Base-by-base conservation (phyloP, 2,329 filamentous ascomycete genomes). In the Emergomyces orientalis region DNA sequence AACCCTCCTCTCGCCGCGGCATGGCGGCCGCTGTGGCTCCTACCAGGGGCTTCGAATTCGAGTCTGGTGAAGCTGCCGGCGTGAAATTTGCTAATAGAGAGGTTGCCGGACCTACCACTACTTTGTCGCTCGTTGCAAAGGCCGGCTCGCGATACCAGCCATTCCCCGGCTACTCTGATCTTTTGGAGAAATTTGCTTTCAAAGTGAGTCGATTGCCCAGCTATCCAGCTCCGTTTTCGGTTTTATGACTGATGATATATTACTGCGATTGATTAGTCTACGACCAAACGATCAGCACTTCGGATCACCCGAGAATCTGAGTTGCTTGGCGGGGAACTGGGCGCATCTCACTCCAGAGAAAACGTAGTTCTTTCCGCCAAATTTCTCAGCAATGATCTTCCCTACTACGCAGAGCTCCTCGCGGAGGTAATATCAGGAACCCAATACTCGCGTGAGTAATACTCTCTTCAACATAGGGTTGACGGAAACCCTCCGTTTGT, bases 371-470 rank as follows among this genome's bases (percentile, higher is more conserved):
- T 99, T 73, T 88, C 93, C 78, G 90, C 94, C 76, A 96, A 89
- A 81, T 99, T 99, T 84, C 86, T 99, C 69, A 87, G 91, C 75
- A 87, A 94, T 76, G 92, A 99, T 76, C 86, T 99, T 69, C 94
- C 94, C 70, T 99, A 97, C 85, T 99, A 96, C 78, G 86, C 91
- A 73, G 94, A 99, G 82, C 84, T 99, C 68, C 85, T 99, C 70
- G 91, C 88, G 73, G 95, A 99, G 82, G 89, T 97, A 71, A 83
- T 94, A 72, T 87, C 88, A 65, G 82, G 90, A 79, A 96, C 93
- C 70, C 94, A 91, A 80, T 99, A 90, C 77, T 86, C 87, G 66
- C 76, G 85, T 87, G 75, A 71, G 78, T 73, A 47, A 49, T 51
- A 14, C 41, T 47, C 27, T 34, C 22, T 60, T 14, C 9, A 22